Conservation (phyloP, 306 rosid species). For the Inga leiocalycina region DNA sequence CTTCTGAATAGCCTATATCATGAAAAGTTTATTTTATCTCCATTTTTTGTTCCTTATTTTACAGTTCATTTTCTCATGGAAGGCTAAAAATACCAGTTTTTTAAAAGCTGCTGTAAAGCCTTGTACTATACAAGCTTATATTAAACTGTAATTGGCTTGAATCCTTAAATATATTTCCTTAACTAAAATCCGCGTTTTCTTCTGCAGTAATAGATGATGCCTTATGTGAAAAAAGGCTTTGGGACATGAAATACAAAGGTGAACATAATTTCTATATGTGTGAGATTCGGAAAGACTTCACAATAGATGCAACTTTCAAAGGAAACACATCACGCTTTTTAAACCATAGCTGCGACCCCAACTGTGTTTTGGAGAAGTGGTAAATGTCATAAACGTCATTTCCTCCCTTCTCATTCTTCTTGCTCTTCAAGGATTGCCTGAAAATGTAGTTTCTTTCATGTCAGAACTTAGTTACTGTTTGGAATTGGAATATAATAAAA, state of each 20-base stretch:
- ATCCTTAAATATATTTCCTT: background rate
- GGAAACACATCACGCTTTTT: slow-evolving; percentile 84
- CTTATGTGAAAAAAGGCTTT: slow-evolving; percentile 78
- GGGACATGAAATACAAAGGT: slow-evolving; percentile 87
- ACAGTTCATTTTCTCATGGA: background rate
- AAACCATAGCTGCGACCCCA: slow-evolving; percentile 94
- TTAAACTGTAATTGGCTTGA: background rate
- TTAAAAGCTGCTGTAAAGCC: slow-evolving; percentile 3
- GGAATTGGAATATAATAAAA: background rate
- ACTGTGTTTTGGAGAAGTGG: slow-evolving; percentile 91
- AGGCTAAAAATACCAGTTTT: background rate
- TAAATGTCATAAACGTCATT: slow-evolving; percentile 45
- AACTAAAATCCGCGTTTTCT: slow-evolving; percentile 29
- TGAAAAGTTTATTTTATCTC: background rate
- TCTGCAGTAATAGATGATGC: slow-evolving; percentile 88
- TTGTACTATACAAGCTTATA: slow-evolving; percentile 12
- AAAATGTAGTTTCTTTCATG: background rate
- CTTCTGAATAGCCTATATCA: slow-evolving; percentile 7
- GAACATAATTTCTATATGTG: slow-evolving; percentile 89
- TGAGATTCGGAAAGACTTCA: slow-evolving; percentile 91
- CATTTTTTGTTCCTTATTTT: slow-evolving; percentile 12
- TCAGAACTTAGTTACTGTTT: background rate
- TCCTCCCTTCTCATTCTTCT: background rate
- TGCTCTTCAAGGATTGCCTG: slow-evolving; percentile 5
- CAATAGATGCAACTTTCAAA: slow-evolving; percentile 94